phyloP scores from a whole-genome alignment of 2,329 filamentous ascomycete genomes.

The Tolypocladium capitatum region DNA sequence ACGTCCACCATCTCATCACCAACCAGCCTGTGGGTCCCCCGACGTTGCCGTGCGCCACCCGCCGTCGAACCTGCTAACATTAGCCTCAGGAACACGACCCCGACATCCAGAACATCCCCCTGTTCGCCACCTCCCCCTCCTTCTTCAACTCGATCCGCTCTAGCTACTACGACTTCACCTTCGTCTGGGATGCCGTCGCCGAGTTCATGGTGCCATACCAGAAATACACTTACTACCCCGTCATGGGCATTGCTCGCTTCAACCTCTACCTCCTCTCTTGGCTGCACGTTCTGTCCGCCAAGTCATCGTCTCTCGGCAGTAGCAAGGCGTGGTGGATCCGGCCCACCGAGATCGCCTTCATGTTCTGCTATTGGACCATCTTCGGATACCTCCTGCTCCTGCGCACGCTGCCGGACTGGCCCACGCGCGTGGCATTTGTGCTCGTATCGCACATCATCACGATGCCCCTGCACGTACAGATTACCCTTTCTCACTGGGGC shows the following conservation, averaged over 20 bases:
- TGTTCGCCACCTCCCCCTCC: slow-evolving; percentile 72
- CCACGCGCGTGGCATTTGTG: slow-evolving; percentile 59
- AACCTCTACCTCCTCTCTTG: slow-evolving; percentile 80
- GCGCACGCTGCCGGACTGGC: slow-evolving; percentile 53
- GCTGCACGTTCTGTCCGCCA: slow-evolving; percentile 53
- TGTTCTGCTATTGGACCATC: slow-evolving; percentile 68
- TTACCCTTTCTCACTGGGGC: slow-evolving; percentile 82
- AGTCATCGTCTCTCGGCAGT: slow-evolving; percentile 71
- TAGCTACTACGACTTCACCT: slow-evolving; percentile 73
- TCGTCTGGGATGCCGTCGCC: slow-evolving; percentile 65
- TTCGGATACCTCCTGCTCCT: slow-evolving; percentile 74
- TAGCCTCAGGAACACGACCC: slow-evolving; percentile 63
- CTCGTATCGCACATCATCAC: slow-evolving; percentile 70
- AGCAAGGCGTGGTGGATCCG: slow-evolving; percentile 62
- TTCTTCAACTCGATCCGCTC: slow-evolving; percentile 63
- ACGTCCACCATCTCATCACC: slow-evolving; percentile 93
- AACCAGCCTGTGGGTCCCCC: slow-evolving; percentile 49
- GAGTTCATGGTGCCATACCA: slow-evolving; percentile 58
- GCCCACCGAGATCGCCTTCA: slow-evolving; percentile 1
- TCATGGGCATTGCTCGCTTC: slow-evolving; percentile 71
- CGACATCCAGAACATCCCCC: slow-evolving; percentile 82
- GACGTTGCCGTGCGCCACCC: neutral
- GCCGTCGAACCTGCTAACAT: neutral
- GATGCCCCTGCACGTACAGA: slow-evolving; percentile 75
- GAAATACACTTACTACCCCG: slow-evolving; percentile 69